Evolutionary conservation across 2,329 filamentous ascomycete genomes (phyloP).

Genomic region (Colletotrichum chlorophyti): DNA sequence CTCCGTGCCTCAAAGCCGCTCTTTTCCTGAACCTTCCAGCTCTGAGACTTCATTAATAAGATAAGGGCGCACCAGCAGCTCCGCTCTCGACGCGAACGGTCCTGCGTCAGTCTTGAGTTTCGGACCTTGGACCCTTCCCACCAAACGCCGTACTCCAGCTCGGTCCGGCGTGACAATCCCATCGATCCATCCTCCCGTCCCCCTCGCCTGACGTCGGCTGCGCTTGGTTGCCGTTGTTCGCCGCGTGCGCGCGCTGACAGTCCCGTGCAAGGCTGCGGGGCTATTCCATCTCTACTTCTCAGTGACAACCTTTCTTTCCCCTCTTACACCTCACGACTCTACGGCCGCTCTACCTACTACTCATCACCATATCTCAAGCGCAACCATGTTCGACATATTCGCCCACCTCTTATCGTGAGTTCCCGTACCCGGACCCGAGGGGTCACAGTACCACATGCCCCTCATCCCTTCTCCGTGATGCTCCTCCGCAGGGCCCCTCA

Average conservation of each 20-base stretch:
- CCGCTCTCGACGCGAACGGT: not conserved
- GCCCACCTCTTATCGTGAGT: slow-evolving; percentile 80
- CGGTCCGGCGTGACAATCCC: slow-evolving; percentile 4
- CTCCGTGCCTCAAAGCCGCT: too few species aligned
- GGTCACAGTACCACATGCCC: not conserved
- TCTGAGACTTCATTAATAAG: too few species aligned
- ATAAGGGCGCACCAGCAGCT: too few species aligned
- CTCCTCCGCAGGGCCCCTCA: not conserved
- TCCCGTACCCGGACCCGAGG: slow-evolving; percentile 13
- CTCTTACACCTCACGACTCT: slow-evolving; percentile 9
- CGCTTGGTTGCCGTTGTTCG: slow-evolving; percentile 3
- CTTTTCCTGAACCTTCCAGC: too few species aligned
- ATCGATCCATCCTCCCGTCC: not conserved
- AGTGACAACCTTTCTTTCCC: slow-evolving; percentile 7
- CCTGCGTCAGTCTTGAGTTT: too few species aligned
- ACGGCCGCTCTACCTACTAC: not conserved
- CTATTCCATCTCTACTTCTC: not conserved
- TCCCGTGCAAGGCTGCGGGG: slow-evolving; percentile 17
- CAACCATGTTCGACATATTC: slow-evolving; percentile 77
- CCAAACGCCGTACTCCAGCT: too few species aligned
- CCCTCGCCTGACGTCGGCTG: slow-evolving; percentile 19
- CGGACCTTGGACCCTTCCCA: too few species aligned
- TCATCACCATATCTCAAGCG: slow-evolving; percentile 5
- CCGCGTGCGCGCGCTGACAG: slow-evolving; percentile 18
- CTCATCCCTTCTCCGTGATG: not conserved